Evolutionary conservation across 192 early-diverging fungal genomes (phyloP).

Genomic region (Mortierella alpina): DNA sequence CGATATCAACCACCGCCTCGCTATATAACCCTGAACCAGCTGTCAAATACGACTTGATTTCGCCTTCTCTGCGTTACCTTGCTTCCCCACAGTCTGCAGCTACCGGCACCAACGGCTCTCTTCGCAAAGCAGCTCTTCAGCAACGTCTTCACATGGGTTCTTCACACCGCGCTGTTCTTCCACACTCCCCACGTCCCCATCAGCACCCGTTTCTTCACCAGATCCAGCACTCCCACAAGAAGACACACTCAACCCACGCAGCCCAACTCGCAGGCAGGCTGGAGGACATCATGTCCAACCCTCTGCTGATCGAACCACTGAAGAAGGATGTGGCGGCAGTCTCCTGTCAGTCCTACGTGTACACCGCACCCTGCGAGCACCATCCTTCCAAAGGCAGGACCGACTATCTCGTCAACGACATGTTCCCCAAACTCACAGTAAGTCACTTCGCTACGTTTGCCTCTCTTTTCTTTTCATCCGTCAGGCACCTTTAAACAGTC

Average conservation of each 20-base stretch:
- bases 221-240: conserved; percentile 41
- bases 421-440: conserved; percentile 54
- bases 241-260: conserved; percentile 27
- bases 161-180: conserved; percentile 6
- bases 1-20: conserved; percentile 23
- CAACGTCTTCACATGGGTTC: conserved; percentile 34
- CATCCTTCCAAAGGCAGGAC: conserved; percentile 48
- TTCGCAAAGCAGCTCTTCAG: conserved; percentile 23
- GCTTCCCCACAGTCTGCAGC: conserved; percentile 1
- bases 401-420: conserved; percentile 53
- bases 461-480: not conserved
- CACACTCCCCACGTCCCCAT: conserved; percentile 3
- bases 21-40: conserved; percentile 43
- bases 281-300: conserved; percentile 50
- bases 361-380: conserved; percentile 52
- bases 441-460: conserved; percentile 16
- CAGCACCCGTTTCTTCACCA: conserved; percentile 23
- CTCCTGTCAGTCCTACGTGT: conserved; percentile 31
- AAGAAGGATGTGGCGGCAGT: not conserved
- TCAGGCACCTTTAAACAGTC: not conserved
- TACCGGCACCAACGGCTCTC: conserved; percentile 8
- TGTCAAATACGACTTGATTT: conserved; percentile 47
- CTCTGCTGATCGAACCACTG: conserved; percentile 38
- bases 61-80: conserved; percentile 10
- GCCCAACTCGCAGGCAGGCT: conserved; percentile 42